phyloP scores from a whole-genome alignment of 768 basidiomycete species.

The Termitomyces sp. region DNA sequence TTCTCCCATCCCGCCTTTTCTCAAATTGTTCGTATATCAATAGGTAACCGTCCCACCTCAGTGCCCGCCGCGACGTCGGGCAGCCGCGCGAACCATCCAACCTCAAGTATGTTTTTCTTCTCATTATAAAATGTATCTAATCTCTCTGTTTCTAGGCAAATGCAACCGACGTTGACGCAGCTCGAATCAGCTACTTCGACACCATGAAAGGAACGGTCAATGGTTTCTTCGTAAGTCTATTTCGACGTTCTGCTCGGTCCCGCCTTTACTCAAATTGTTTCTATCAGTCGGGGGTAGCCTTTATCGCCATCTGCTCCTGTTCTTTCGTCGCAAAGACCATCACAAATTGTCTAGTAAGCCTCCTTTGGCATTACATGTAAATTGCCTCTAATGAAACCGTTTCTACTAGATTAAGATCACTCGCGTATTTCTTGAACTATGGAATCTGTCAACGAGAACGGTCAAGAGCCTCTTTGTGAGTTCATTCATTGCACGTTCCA shows the following conservation, averaged over 20 bases:
- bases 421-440: neutral
- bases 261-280: neutral
- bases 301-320: neutral
- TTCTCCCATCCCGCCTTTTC: neutral
- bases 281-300: neutral
- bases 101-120: neutral
- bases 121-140: neutral
- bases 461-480: neutral
- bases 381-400: neutral
- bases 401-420: neutral
- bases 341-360: neutral
- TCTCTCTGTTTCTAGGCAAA: neutral
- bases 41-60: neutral
- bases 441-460: no score
- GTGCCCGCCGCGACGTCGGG: neutral
- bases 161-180: neutral
- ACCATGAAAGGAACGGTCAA: neutral
- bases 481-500: neutral
- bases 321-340: no score
- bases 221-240: neutral
- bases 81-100: neutral
- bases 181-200: neutral
- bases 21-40: neutral
- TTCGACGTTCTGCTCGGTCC: neutral
- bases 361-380: neutral